Evolutionary conservation across 345 rosid genomes (phyloP), one percentile per base, ranked within the genome.

Genomic region (Eucalyptus guilfoylei): DNA sequence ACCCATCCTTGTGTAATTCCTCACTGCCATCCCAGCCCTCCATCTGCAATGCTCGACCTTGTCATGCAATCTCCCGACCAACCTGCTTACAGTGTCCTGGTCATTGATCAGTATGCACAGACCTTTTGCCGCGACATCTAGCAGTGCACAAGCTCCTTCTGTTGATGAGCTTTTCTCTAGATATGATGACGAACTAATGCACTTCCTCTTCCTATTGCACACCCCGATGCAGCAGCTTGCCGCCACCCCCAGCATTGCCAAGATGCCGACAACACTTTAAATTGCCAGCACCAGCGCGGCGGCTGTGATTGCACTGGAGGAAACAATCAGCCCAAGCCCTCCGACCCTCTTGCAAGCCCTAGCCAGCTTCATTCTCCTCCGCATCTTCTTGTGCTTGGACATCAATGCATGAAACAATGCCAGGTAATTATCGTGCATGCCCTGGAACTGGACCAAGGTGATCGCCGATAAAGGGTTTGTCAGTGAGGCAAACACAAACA

Each of bases 81-180:
- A 89, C 89, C 96, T 89, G 86, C 96, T 92, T 86, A 96, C 86
- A 2, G 98, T 96, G 64, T 94, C 94, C 72, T 95, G 91, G 91
- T 96, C 98, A 30, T 97, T 96, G 69, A 95, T 91, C 92, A 95
- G 23, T 90, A 96, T 93, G 87, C 91, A 97, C 52, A 93, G 90
- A 87, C 98, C 96, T 94, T 93, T 97, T 3, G 96, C 98, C 16
- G 95, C 98, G 14, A 91, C 88, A 87, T 97, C 98, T 34, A 96
- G 92, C 92, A 96, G 96, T 17, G 87, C 91, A 88, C 7, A 94
- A 91, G 52, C 93, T 94, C 88, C 94, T 28, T n/a, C 23, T 37
- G 2, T 24, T 14, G 9, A 14, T 45, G 67, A 12, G 54, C 64
- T 49, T 50, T 19, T 42, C 85, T 21, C 2, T 55, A 19, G 80